phyloP scores from a whole-genome alignment of 2,329 filamentous ascomycete species.

The Aureobasidium sp. region DNA sequence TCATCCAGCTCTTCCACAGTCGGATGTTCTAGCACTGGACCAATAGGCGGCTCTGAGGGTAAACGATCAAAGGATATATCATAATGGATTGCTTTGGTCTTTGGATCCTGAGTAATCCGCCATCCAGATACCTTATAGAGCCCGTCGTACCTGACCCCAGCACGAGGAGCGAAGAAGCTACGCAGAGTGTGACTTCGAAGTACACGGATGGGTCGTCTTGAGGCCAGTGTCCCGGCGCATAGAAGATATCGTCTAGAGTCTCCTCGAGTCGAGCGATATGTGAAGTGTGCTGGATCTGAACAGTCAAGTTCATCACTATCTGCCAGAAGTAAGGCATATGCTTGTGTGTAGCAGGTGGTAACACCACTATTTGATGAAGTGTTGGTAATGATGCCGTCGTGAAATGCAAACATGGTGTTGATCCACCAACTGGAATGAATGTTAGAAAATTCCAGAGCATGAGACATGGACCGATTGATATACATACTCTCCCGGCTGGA shows the following conservation, averaged over 20 bases:
- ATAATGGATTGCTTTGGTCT: constrained; percentile 25
- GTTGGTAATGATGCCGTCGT: constrained; percentile 40
- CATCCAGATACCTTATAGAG: constrained; percentile 36
- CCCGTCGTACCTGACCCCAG: constrained; percentile 41
- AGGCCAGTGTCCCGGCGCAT: constrained; percentile 32
- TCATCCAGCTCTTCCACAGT: constrained; percentile 39
- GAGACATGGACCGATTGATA: no score
- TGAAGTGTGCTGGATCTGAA: constrained; percentile 28
- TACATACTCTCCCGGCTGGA: constrained; percentile 36
- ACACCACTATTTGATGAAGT: constrained; percentile 36
- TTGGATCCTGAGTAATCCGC: constrained; percentile 26
- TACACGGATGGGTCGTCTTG: constrained; percentile 34
- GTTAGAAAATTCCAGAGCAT: not conserved
- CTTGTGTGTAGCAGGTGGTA: constrained; percentile 32
- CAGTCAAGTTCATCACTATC: constrained; percentile 31
- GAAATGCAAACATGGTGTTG: constrained; percentile 37
- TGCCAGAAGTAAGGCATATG: constrained; percentile 38
- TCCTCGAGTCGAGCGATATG: constrained; percentile 30
- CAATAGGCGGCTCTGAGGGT: constrained; percentile 23
- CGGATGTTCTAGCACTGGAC: constrained; percentile 31
- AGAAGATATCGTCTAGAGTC: constrained; percentile 38
- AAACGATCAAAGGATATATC: constrained; percentile 32
- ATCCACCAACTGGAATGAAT: constrained; percentile 39
- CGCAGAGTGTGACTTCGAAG: constrained; percentile 36
- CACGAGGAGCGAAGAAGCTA: constrained; percentile 37